Percentiles rank a stretch among this genome's conserved stretches.
Conservation (phyloP, 192 early-diverging fungal species). For the Backusella morwellensis region DNA sequence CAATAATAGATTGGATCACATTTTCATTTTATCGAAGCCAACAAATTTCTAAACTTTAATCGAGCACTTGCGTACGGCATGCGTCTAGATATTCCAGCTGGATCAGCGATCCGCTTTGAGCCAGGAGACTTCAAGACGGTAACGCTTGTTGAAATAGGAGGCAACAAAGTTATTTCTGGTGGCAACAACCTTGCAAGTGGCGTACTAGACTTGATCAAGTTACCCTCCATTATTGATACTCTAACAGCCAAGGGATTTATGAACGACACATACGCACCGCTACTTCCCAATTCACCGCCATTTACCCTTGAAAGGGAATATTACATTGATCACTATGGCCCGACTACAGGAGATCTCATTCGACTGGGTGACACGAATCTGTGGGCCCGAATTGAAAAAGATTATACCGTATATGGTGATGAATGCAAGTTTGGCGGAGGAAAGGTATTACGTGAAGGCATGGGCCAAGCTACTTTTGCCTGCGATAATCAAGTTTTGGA, state of each 20-base stretch:
- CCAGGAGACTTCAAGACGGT: conserved; percentile 89
- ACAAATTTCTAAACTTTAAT: conserved; percentile 78
- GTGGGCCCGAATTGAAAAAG: conserved; percentile 83
- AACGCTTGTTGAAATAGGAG: conserved; percentile 78
- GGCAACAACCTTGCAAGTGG: conserved; percentile 84
- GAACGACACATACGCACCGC: conserved; percentile 56
- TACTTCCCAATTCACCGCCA: conserved; percentile 48
- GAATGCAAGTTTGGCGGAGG: conserved; percentile 96
- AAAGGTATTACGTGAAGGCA: conserved; percentile 90
- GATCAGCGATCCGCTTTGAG: conserved; percentile 92
- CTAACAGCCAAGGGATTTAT: conserved; percentile 53
- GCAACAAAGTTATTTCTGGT: conserved; percentile 73
- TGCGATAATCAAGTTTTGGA: conserved; percentile 73
- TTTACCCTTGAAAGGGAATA: conserved; percentile 71
- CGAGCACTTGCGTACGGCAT: conserved; percentile 79
- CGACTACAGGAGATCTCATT: conserved; percentile 89
- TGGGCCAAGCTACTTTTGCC: conserved; percentile 81
- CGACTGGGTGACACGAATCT: conserved; percentile 83
- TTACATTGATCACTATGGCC: conserved; percentile 89
- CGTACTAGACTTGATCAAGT: conserved; percentile 46
- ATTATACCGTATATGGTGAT: conserved; percentile 91
- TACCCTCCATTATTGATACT: conserved; percentile 49
- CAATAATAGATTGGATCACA: conserved; percentile 82
- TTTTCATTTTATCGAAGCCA: conserved; percentile 95
- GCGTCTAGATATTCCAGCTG: conserved; percentile 91